phyloP scores from a whole-genome alignment of 805 yeast species.

The Pichia exigua region DNA sequence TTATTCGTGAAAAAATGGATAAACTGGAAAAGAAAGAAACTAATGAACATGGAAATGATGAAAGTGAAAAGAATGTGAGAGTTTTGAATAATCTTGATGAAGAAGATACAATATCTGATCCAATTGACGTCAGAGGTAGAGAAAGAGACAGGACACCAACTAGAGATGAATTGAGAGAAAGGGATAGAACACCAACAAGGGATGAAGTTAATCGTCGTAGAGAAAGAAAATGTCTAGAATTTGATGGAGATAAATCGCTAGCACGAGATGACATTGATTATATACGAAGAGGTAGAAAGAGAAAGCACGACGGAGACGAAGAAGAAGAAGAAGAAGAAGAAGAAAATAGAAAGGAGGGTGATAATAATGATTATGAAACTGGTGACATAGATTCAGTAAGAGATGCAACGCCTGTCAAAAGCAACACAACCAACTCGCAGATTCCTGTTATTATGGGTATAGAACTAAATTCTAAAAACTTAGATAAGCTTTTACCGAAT shows the following conservation, averaged over 20 bases:
- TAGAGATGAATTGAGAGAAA: slow-evolving; percentile 21
- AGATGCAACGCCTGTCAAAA: background rate
- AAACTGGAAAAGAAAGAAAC: background rate
- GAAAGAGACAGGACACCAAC: slow-evolving; percentile 38
- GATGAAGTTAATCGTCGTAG: slow-evolving; percentile 24
- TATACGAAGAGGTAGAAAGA: slow-evolving; percentile 4
- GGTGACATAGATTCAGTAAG: background rate
- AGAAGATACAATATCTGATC: background rate
- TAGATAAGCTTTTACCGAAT: slow-evolving; percentile 43
- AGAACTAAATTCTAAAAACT: slow-evolving; percentile 36
- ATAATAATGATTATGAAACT: slow-evolving; percentile 11
- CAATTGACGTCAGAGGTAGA: background rate
- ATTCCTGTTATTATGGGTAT: slow-evolving; percentile 29
- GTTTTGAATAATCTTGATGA: background rate
- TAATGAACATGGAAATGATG: background rate
- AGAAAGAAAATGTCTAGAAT: slow-evolving; percentile 24
- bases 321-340: slow-evolving; percentile 16
- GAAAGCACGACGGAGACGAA: slow-evolving; percentile 10
- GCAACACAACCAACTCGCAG: background rate
- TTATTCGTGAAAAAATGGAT: slow-evolving; percentile 2
- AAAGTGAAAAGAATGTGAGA: background rate
- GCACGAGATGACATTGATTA: slow-evolving; percentile 17
- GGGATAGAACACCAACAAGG: slow-evolving; percentile 40
- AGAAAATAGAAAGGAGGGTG: too few relatives aligned
- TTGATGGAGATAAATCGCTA: slow-evolving; percentile 12